Evolutionary conservation across 148 eudicot species (phyloP).

Genomic region (Camellia sinensis): DNA sequence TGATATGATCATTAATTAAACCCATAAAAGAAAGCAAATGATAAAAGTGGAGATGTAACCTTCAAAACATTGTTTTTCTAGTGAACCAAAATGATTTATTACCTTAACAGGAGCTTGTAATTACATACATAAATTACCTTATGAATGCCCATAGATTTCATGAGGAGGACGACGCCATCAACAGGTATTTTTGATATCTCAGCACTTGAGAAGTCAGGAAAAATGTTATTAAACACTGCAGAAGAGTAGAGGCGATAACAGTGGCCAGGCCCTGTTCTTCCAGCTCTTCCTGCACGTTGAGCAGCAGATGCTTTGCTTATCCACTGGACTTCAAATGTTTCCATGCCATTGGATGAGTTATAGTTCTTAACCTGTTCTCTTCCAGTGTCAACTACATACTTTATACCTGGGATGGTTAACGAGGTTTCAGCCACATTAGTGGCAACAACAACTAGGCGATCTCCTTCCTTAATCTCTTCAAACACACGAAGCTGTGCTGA

Average conservation of each 20-base stretch:
- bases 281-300: conserved; percentile 97
- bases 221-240: conserved; percentile 54
- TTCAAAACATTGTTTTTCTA: not conserved
- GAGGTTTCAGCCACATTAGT: conserved; percentile 99
- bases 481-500: conserved; percentile 78
- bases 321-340: conserved; percentile 83
- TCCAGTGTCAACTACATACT: conserved; percentile 93
- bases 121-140: conserved; percentile 37
- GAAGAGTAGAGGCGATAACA: conserved; percentile 87
- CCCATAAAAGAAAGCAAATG: not conserved
- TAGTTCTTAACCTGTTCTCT: conserved; percentile 85
- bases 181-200: conserved; percentile 86
- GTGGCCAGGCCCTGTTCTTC: conserved; percentile 97
- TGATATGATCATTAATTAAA: no score
- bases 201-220: conserved; percentile 63
- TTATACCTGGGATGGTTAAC: conserved; percentile 86
- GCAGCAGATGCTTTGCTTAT: conserved; percentile 91
- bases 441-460: conserved; percentile 84
- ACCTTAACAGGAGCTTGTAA: not conserved
- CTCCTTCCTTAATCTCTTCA: conserved; percentile 59
- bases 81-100: not conserved
- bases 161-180: conserved; percentile 77
- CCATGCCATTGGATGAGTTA: conserved; percentile 76
- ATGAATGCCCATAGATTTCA: conserved; percentile 83
- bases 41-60: not conserved